phyloP scores from a whole-genome alignment of 257 asterid species.

The Perilla frutescens region DNA sequence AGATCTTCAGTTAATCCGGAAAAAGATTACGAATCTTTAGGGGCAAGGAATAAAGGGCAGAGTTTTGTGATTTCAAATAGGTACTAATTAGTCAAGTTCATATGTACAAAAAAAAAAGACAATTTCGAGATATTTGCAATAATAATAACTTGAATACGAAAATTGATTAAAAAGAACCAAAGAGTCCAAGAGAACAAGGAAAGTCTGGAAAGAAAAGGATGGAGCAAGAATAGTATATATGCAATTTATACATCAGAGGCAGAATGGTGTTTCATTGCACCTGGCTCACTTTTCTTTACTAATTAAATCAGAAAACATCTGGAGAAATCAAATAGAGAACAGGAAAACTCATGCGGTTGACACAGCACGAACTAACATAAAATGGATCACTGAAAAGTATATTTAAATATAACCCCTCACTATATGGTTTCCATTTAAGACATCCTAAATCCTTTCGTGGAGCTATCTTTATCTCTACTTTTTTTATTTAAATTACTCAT shows the following conservation, averaged over 20 bases:
- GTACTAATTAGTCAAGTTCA: background rate
- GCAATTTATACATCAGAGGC: background rate
- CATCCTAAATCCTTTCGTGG: background rate
- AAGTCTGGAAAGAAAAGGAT: background rate
- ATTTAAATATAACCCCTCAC: background rate
- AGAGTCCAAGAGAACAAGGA: background rate
- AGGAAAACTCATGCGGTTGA: background rate
- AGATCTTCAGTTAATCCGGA: constrained; percentile 14
- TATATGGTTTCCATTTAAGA: constrained; percentile 1
- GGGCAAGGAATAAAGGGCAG: background rate
- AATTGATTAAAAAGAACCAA: background rate
- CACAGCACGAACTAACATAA: background rate
- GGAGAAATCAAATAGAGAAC: background rate
- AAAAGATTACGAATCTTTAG: constrained; percentile 7
- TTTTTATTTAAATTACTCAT: background rate
- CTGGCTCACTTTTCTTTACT: no score
- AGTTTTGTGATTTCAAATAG: background rate
- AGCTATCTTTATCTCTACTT: background rate
- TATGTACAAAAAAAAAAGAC: background rate
- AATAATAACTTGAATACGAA: background rate
- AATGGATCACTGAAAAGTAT: background rate
- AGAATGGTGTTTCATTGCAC: background rate
- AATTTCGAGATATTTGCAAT: constrained; percentile 1
- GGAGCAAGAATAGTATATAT: background rate
- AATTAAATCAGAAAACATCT: constrained; percentile 3